Evolutionary conservation across 225 moss, liverwort and hornwort species (phyloP).

Genomic region (Pseudisothecium myosuroides): DNA sequence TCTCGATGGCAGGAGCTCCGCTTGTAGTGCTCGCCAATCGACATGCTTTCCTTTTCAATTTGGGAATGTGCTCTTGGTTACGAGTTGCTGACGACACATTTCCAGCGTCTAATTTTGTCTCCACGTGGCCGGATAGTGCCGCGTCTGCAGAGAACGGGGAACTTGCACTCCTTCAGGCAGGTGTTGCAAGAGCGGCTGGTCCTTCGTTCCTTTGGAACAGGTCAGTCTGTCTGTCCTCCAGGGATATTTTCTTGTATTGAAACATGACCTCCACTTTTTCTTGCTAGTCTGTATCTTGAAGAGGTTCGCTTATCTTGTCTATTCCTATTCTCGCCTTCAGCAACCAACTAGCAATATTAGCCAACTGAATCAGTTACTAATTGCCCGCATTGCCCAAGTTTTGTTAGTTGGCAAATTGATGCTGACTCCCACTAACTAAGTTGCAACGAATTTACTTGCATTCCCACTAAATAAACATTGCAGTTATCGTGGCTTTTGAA

Average conservation of each 20-base stretch:
- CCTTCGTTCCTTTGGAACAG: slow-evolving; percentile 52
- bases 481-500: not conserved
- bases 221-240: not conserved
- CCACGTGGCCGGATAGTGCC: slow-evolving; percentile 45
- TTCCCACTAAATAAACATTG: not conserved
- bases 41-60: slow-evolving; percentile 81
- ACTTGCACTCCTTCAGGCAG: slow-evolving; percentile 50
- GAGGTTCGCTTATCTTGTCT: not conserved
- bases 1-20: slow-evolving; percentile 76
- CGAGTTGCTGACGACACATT: slow-evolving; percentile 79
- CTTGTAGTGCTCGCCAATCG: slow-evolving; percentile 86
- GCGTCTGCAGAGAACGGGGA: slow-evolving; percentile 37
- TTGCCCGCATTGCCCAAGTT: not conserved
- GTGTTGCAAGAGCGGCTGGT: slow-evolving; percentile 51
- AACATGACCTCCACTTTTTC: not conserved
- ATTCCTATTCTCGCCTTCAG: not conserved
- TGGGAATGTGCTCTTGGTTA: slow-evolving; percentile 85
- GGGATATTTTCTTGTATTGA: not conserved
- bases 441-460: not conserved
- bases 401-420: not conserved
- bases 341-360: not conserved
- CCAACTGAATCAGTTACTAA: not conserved
- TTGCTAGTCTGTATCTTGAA: not conserved
- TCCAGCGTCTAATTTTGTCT: slow-evolving; percentile 66
- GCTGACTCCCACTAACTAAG: not conserved